Percentiles rank a stretch among this genome's conserved stretches.
phyloP scores from a whole-genome alignment of 768 basidiomycete species.

The Clitopilus hobsonii region DNA sequence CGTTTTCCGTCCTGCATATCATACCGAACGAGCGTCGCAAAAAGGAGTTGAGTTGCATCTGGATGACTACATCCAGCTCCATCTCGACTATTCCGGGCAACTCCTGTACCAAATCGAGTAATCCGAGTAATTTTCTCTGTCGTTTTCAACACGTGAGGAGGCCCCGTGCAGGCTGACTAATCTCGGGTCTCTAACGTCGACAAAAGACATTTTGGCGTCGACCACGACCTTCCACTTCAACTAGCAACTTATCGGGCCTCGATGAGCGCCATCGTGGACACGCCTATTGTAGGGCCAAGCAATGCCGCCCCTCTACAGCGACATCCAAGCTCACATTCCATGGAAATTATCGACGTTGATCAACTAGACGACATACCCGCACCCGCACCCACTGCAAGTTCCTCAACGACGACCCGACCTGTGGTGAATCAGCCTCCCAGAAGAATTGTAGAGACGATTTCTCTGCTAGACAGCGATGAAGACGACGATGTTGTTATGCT shows the following conservation, averaged over 20 bases:
- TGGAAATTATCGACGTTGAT: slow-evolving; percentile 45
- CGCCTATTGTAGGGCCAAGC: slow-evolving; percentile 19
- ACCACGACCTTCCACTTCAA: neutral
- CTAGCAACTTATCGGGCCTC: neutral
- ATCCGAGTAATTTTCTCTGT: neutral
- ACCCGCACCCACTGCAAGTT: neutral
- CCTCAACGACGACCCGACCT: slow-evolving; percentile 11
- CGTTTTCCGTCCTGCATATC: too few relatives aligned
- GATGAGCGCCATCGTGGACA: slow-evolving; percentile 28
- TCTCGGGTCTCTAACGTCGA: neutral
- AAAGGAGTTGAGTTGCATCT: too few relatives aligned
- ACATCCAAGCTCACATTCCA: slow-evolving; percentile 17
- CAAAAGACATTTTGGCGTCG: neutral
- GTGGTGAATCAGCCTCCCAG: slow-evolving; percentile 9
- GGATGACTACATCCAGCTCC: neutral
- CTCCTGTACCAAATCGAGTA: neutral
- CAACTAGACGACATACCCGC: slow-evolving; percentile 24
- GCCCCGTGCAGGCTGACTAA: neutral
- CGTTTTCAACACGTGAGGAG: neutral
- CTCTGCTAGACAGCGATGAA: slow-evolving; percentile 33
- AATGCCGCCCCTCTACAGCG: slow-evolving; percentile 14
- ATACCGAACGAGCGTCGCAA: too few relatives aligned
- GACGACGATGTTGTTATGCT: slow-evolving; percentile 24
- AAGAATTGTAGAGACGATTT: slow-evolving; percentile 23
- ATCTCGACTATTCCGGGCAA: neutral